phyloP scores from a whole-genome alignment of 306 rosid genomes.

The Ceratonia siliqua region DNA sequence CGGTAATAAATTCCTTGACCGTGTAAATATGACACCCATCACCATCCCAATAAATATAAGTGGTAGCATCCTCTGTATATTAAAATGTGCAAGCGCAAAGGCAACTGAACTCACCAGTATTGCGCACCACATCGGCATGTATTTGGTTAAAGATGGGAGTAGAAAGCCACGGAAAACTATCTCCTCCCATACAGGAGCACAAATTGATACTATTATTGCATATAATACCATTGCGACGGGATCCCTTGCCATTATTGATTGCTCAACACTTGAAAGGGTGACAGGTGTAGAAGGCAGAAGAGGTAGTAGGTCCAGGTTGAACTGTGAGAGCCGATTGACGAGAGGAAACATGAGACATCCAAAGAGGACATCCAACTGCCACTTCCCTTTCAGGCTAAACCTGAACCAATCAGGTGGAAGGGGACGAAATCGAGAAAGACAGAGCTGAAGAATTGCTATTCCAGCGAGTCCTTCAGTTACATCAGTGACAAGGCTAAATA shows the following conservation, averaged over 20 bases:
- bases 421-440: conserved; percentile 83
- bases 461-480: conserved; percentile 90
- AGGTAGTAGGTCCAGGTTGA: conserved; percentile 82
- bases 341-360: conserved; percentile 96
- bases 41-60: conserved; percentile 90
- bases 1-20: conserved; percentile 89
- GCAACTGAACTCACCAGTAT: conserved; percentile 83
- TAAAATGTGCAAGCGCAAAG: conserved; percentile 92
- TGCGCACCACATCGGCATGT: conserved; percentile 96
- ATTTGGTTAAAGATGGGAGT: conserved; percentile 89
- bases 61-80: conserved; percentile 92
- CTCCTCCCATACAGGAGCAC: conserved; percentile 99
- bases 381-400: conserved; percentile 76
- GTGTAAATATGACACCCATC: conserved; percentile 82
- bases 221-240: conserved; percentile 87
- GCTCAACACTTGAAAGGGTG: conserved; percentile 86
- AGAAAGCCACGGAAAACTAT: conserved; percentile 92
- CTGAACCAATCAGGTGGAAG: conserved; percentile 96
- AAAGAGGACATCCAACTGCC: conserved; percentile 78
- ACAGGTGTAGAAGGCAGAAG: conserved; percentile 81
- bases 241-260: conserved; percentile 87
- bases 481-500: conserved; percentile 86
- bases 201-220: conserved; percentile 75
- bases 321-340: conserved; percentile 77
- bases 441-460: conserved; percentile 68